A percentile compares a stretch with the other conserved stretches of the same genome.
phyloP scores from a whole-genome alignment of 441 rosid species.

The Daphne laureola region DNA sequence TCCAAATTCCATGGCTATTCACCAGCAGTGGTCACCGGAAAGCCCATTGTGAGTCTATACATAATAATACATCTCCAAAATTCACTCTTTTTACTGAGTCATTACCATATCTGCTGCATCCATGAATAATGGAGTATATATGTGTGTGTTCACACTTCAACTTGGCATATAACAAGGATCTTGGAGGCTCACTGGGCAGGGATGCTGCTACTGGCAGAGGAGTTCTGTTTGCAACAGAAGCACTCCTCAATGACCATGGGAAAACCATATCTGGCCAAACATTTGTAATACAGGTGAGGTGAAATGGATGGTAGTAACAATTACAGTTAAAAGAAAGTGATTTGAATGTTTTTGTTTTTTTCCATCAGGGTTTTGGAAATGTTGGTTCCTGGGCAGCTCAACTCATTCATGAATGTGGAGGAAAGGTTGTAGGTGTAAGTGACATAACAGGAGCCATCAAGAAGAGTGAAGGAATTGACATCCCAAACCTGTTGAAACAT shows the following conservation, averaged over 20 bases:
- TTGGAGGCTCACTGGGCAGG: constrained; percentile 72
- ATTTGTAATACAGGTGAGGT: constrained; percentile 43
- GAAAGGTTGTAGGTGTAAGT: constrained; percentile 48
- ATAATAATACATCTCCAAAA: neutral
- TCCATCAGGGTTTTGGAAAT: constrained; percentile 57
- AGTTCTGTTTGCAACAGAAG: constrained; percentile 52
- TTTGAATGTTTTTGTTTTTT: neutral
- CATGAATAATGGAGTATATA: neutral
- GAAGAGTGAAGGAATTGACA: constrained; percentile 42
- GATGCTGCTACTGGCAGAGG: constrained; percentile 71
- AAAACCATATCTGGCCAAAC: constrained; percentile 41
- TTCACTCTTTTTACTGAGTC: neutral
- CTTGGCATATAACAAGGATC: constrained; percentile 31
- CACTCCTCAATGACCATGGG: constrained; percentile 49
- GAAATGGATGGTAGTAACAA: neutral
- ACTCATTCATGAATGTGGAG: constrained; percentile 43
- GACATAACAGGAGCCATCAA: constrained; percentile 56
- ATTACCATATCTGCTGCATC: neutral
- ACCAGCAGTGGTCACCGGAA: constrained; percentile 62
- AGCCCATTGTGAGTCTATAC: constrained; percentile 40
- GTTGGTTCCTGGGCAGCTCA: constrained; percentile 67
- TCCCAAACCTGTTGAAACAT: constrained; percentile 29
- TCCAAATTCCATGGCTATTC: constrained; percentile 65
- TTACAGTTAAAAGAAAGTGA: neutral
- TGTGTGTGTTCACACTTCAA: neutral